Percentiles rank a stretch among this genome's conserved stretches.
These are phyloP conservation scores for Ulota crispa DNA, from an alignment of 225 moss, liverwort and hornwort genomes.

Conservation along the genomic window DNA sequence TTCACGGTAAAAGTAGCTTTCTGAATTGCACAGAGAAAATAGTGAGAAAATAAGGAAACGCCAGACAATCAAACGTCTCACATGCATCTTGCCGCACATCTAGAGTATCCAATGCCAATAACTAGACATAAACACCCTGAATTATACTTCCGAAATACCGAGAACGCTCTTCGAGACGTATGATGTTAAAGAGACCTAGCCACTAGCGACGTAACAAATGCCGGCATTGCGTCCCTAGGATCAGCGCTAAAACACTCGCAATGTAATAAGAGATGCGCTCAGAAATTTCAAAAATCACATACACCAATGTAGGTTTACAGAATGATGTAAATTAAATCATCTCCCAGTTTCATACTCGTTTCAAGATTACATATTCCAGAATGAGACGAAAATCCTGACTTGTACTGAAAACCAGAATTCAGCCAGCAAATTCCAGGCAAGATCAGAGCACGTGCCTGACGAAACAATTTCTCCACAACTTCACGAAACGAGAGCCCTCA, in stretches of 20 bases:
- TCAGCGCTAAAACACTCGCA: not conserved
- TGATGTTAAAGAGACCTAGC: not conserved
- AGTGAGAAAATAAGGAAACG: not conserved
- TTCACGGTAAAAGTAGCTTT: constrained; percentile 89
- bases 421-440: not conserved
- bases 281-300: not conserved
- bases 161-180: not conserved
- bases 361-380: not conserved
- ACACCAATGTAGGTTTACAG: not conserved
- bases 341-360: no score
- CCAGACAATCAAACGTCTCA: not conserved
- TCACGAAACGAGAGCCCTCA: not conserved
- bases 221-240: not conserved
- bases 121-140: not conserved
- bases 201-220: not conserved
- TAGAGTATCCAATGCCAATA: not conserved
- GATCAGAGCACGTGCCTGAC: not conserved
- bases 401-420: not conserved
- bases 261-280: not conserved
- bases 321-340: not conserved
- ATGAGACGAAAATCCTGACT: not conserved
- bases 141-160: not conserved
- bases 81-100: not conserved
- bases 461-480: not conserved
- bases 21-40: constrained; percentile 34